Evolutionary conservation across 73 alveolate species (phyloP).

Genomic region (Paramecium octaurelia): DNA sequence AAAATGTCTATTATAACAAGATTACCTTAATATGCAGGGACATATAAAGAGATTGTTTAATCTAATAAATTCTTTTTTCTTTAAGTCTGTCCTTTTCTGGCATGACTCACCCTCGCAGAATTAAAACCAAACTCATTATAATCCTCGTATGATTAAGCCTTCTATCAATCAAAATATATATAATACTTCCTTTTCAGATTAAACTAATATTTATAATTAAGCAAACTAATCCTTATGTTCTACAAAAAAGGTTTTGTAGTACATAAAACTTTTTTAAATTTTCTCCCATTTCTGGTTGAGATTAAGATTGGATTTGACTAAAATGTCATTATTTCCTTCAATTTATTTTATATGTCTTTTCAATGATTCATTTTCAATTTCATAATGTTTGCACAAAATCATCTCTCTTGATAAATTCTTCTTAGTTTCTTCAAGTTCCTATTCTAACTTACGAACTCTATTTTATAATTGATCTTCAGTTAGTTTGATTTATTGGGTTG

Average conservation of each 20-base stretch:
- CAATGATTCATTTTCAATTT: conserved; percentile 12
- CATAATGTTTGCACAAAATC: conserved; percentile 19
- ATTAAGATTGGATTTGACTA: conserved; percentile 35
- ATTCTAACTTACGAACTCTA: background rate
- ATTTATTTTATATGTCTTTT: conserved; percentile 7
- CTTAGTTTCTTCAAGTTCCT: background rate
- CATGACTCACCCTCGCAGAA: conserved; percentile 24
- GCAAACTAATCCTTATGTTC: conserved; percentile 34
- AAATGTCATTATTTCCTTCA: conserved; percentile 22
- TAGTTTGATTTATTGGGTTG: conserved; percentile 7
- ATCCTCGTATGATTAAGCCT: background rate
- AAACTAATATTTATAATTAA: background rate
- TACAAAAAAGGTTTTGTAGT: conserved; percentile 22
- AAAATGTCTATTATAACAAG: background rate
- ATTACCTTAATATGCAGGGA: background rate
- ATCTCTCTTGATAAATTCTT: conserved; percentile 10
- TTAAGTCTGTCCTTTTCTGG: background rate
- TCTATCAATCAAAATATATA: background rate
- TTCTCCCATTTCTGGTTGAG: conserved; percentile 36
- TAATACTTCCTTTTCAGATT: conserved; percentile 43
- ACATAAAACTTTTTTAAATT: conserved; percentile 33
- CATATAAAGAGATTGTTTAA: background rate
- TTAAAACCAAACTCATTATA: background rate
- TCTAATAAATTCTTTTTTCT: background rate
- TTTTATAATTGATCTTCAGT: conserved; percentile 2